Base-by-base conservation (phyloP, 805 yeast species). In the Scheffersomyces amazonensis region DNA sequence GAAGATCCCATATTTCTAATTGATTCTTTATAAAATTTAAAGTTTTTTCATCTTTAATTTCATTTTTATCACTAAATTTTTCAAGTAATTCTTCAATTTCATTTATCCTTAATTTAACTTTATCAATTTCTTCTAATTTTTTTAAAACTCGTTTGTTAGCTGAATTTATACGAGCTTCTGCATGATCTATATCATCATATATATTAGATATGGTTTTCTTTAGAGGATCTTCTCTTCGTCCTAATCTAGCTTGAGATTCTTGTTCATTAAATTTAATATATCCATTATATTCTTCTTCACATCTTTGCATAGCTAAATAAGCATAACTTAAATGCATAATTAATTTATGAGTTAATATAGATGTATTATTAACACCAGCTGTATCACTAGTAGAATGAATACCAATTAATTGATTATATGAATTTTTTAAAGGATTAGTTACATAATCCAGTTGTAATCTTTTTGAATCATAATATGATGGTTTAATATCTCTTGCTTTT, bases 391-490 rank as follows among this genome's bases (percentile, higher is more conserved):
- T 66, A 19, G 71, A 62, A 13, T 73, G 58, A 6, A 80, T 75
- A 10, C 84, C 85, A 12, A 73, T 66, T 35, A 75, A 53, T 29
- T 60, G 62, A 21, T 72, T 69, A 56, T 66, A 69, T 39, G 72
- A 73, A 46, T 76, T 79, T 32, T 58, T 61, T 32, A 83, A 57
- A 1, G 93, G 90, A 50, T 85, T 85, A 18, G 83, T 71, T 5
- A 84, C 71, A 53, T 86, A 86, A 42, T 80, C 81, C 61, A 76
- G 79, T 46, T 77, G 76, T 36, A 83, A 63, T 46, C 93, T 66
- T 57, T 81, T 82, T 18, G 67, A 52, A 34, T 78, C 77, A 50
- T 86, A 86, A 52, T 73, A 82, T 2, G 63, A 43, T 16, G 60
- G 55, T 31, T 37, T 32, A 42, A 45, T 31, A 33, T 41, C 35